A percentile compares a stretch with the other conserved stretches of the same genome.
Conservation (phyloP, 164 flowering plant species). For the Akebia trifoliata region DNA sequence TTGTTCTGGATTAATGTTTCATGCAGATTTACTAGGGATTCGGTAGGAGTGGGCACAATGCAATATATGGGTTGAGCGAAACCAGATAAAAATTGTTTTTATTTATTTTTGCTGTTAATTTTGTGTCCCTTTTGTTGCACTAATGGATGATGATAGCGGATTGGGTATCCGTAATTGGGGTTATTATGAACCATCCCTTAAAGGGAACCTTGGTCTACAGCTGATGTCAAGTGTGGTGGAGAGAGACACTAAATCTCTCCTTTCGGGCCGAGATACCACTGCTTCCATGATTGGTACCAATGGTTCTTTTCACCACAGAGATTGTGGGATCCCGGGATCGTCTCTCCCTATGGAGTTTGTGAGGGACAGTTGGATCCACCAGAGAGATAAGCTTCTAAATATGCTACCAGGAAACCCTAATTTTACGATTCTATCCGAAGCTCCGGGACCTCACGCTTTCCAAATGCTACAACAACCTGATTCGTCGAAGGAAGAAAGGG, state of each 20-base stretch:
- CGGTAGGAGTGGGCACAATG: background rate
- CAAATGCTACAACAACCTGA: slow-evolving; percentile 48
- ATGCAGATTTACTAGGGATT: background rate
- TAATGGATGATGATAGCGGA: slow-evolving; percentile 60
- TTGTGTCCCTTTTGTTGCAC: background rate
- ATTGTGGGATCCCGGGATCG: slow-evolving; percentile 35
- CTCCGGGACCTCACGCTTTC: slow-evolving; percentile 37
- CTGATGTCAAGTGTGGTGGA: slow-evolving; percentile 51
- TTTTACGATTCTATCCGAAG: slow-evolving; percentile 37
- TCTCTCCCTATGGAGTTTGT: slow-evolving; percentile 43
- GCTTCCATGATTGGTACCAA: slow-evolving; percentile 33
- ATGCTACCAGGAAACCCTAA: slow-evolving; percentile 37
- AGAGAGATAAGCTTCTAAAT: slow-evolving; percentile 31
- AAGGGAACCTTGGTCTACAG: slow-evolving; percentile 59
- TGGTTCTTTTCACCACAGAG: slow-evolving; percentile 43
- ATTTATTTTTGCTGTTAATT: background rate
- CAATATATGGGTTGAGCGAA: background rate
- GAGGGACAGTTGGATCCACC: slow-evolving; percentile 43
- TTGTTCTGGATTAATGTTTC: background rate
- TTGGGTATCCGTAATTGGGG: slow-evolving; percentile 71
- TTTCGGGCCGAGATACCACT: slow-evolving; percentile 43
- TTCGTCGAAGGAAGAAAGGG: slow-evolving; percentile 25
- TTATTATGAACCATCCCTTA: slow-evolving; percentile 54
- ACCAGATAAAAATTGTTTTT: background rate
- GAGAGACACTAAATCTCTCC: slow-evolving; percentile 45